phyloP scores from a whole-genome alignment of 176 grass and related monocot species.

The Miscanthus lutarioriparius region DNA sequence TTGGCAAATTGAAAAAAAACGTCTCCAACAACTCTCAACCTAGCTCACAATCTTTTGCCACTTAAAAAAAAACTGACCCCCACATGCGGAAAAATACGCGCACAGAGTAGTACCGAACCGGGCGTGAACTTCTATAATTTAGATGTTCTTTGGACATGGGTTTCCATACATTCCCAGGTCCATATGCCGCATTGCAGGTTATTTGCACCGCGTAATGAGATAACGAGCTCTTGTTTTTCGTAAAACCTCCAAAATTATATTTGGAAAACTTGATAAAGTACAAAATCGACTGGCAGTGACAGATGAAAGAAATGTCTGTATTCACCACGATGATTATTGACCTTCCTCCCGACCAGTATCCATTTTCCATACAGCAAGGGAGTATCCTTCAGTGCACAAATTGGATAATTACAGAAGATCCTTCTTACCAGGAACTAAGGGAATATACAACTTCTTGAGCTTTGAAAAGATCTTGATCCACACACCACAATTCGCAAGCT shows the following conservation, averaged over 20 bases:
- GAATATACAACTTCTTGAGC: neutral
- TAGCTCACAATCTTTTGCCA: too few species aligned
- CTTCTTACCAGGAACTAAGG: neutral
- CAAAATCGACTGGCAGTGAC: neutral
- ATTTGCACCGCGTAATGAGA: too few species aligned
- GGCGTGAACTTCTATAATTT: too few species aligned
- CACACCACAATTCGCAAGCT: neutral
- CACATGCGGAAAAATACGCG: too few species aligned
- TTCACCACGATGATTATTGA: neutral
- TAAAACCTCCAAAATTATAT: neutral
- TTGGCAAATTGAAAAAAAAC: too few species aligned
- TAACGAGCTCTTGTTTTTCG: neutral
- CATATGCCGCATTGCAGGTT: neutral
- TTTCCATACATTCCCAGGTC: too few species aligned
- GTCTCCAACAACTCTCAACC: too few species aligned
- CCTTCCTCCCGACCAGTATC: neutral
- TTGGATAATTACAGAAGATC: neutral
- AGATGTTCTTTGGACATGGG: too few species aligned
- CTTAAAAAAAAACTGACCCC: too few species aligned
- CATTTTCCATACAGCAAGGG: neutral
- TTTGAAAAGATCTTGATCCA: neutral
- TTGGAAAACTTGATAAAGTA: neutral
- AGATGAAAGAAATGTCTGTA: neutral
- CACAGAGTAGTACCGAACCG: too few species aligned
- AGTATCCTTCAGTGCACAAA: neutral